Evolutionary conservation across 2,329 filamentous ascomycete species (phyloP).

Genomic region (Fusarium tjaetaba): DNA sequence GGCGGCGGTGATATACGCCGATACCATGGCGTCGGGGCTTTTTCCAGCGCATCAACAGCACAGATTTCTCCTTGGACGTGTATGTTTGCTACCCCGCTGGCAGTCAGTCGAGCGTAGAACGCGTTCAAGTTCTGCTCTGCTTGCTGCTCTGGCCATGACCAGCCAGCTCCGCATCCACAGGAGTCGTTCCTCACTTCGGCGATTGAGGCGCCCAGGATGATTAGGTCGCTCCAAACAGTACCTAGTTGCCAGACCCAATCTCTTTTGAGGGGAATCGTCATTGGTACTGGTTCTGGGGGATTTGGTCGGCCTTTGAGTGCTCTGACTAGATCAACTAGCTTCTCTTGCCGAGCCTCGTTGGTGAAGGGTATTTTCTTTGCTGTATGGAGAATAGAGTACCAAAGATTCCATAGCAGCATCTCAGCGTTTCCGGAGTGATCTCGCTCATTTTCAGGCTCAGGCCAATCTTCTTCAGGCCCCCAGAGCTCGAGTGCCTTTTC

Average conservation of each 20-base stretch:
- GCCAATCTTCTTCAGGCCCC: neutral
- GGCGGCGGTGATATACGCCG: neutral
- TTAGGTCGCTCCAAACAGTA: neutral
- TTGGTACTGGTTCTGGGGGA: neutral
- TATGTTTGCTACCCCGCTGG: neutral
- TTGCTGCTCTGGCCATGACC: constrained; percentile 4
- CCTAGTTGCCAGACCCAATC: constrained; percentile 2
- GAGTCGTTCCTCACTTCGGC: constrained; percentile 2
- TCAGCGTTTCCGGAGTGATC: neutral
- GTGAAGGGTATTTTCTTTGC: neutral
- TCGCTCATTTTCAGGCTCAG: neutral
- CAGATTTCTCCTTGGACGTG: neutral
- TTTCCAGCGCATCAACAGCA: neutral
- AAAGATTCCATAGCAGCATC: neutral
- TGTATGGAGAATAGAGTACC: neutral
- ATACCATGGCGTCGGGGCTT: neutral
- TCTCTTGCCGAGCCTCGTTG: fast-evolving
- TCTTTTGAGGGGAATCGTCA: neutral
- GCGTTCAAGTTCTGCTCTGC: constrained; percentile 4
- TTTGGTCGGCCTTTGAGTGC: neutral
- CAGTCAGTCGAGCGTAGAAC: neutral
- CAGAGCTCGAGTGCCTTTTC: constrained; percentile 1
- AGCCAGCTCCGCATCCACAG: constrained; percentile 11
- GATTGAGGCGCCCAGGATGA: neutral
- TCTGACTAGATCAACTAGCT: neutral